Base-by-base conservation (phyloP, 768 basidiomycete species). In the Russula virescens region DNA sequence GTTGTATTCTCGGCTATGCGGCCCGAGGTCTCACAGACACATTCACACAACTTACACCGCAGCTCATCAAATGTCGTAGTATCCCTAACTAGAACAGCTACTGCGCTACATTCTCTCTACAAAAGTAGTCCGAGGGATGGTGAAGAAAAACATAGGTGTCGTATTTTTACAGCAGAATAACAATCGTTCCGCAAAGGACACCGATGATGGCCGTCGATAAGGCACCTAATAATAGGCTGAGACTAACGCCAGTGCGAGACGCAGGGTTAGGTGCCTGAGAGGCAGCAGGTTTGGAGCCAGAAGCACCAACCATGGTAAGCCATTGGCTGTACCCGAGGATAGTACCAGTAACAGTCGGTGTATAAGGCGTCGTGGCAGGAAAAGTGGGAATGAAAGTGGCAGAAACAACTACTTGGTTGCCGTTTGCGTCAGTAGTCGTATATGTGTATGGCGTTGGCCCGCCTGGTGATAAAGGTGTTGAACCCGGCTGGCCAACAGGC, bases 401-500 rank as follows among this genome's bases (percentile, higher is more conserved):
- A n/a, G 58, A 35, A 26, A 71, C 58, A 14, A 56, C 61, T 5
- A 67, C 55, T 1, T 68, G 67, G n/a, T 69, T 60, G 58, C 73
- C 74, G 50, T 56, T 61, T n/a, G 68, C 75, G 51, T 75, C 66
- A 6, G 75, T 75, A 5, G 76, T 77, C 3, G 73, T 74, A 63
- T 74, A 76, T 2, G 53, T 56, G 63, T 70, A 76, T 1, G 69
- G 62, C 1, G 73, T 76, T 13, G 64, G 65, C 18, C 64, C 68
- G 23, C 65, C 58, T 2, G 64, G 42, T 0, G 64, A 66, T n/a
- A 65, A 19, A 5, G 69, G 64, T 3, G 71, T 69, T 18, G 79
- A 34, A 3, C 69, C 76, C 25, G 84, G 83, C 65, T 81, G 79
- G 8, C 79, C 87, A 0, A 88, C 86, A 3, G 85, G 83, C 0